Conservation (phyloP, 805 yeast genomes). For the Myxozyma geophila region DNA sequence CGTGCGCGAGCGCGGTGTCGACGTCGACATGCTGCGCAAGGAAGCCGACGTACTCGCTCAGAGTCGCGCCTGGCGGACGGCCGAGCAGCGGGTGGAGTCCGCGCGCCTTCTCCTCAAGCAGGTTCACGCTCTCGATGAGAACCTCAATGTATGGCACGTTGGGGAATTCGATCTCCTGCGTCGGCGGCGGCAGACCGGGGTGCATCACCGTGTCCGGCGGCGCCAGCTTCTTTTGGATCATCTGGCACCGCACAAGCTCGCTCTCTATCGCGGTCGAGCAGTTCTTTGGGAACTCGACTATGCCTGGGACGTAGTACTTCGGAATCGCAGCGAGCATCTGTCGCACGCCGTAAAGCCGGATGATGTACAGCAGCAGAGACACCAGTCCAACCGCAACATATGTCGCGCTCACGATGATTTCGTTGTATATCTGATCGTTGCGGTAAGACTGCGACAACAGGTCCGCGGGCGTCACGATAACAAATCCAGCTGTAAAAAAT, state of each 20-base stretch:
- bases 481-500: conserved; percentile 55
- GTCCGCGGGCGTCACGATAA: conserved; percentile 79
- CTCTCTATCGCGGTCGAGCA: conserved; percentile 50
- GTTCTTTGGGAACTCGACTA: conserved; percentile 60
- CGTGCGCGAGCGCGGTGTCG: conserved; percentile 36
- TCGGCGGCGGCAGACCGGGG: conserved; percentile 58
- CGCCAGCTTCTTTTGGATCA: conserved; percentile 48
- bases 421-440: conserved; percentile 70
- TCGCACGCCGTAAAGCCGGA: conserved; percentile 63
- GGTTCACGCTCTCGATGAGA: conserved; percentile 38
- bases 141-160: conserved; percentile 41
- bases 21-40: conserved; percentile 42
- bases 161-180: conserved; percentile 41
- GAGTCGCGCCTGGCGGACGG: conserved; percentile 53
- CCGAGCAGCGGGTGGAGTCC: conserved; percentile 43
- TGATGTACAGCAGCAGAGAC: conserved; percentile 56
- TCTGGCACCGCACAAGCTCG: conserved; percentile 52
- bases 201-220: conserved; percentile 55
- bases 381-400: conserved; percentile 63
- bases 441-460: conserved; percentile 67
- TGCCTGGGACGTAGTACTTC: conserved; percentile 69
- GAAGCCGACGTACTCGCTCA: conserved; percentile 59
- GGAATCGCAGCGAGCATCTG: conserved; percentile 77
- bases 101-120: conserved; percentile 38
- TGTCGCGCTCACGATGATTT: conserved; percentile 77